These are phyloP conservation scores for Inga oerstediana DNA, from an alignment of 306 rosid species.

Conservation along the genomic window DNA sequence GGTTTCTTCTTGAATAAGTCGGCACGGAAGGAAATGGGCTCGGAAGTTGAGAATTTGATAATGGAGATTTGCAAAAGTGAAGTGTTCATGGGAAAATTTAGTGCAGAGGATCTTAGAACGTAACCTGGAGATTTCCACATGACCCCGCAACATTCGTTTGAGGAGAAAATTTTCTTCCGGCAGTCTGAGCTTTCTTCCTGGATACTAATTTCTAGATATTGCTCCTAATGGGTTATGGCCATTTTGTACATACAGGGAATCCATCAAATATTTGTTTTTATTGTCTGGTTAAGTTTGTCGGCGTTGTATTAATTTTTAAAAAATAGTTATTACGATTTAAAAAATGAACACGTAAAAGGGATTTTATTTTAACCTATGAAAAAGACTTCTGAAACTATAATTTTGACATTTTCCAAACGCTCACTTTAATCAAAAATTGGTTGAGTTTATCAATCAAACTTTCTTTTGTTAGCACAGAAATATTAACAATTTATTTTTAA, in stretches of 20 bases:
- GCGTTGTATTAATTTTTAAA: no score
- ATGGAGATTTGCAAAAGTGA: constrained; percentile 33
- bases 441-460: neutral
- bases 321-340: no score
- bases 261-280: neutral
- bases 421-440: no score
- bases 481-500: neutral
- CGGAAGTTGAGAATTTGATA: constrained; percentile 37
- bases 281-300: neutral
- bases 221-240: neutral
- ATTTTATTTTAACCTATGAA: no score
- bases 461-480: neutral
- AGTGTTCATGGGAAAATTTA: constrained; percentile 40
- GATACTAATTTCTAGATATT: neutral
- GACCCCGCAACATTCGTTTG: neutral
- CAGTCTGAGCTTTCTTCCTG: neutral
- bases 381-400: no score
- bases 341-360: no score
- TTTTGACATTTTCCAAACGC: no score
- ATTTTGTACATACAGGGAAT: neutral
- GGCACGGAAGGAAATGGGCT: constrained; percentile 31
- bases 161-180: neutral
- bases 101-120: neutral
- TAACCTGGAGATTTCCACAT: neutral
- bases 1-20: constrained; percentile 35